phyloP scores from a whole-genome alignment of 2,329 filamentous ascomycete genomes.

The Rutstroemia sydowiana region DNA sequence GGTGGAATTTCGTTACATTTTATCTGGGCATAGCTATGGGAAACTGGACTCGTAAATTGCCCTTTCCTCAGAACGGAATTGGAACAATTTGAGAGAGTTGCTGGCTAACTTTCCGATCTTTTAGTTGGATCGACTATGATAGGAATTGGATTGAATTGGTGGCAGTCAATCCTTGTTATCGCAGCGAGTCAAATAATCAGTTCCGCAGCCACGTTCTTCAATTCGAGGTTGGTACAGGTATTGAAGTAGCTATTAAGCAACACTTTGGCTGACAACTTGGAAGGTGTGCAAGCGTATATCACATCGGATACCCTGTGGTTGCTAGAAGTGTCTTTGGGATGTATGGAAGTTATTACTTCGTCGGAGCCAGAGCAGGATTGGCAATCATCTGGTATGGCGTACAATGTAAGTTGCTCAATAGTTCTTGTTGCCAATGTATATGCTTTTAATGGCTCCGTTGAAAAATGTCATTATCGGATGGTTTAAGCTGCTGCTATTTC shows the following conservation, averaged over 20 bases:
- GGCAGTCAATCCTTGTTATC: conserved; percentile 38
- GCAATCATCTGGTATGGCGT: conserved; percentile 55
- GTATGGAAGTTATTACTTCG: conserved; percentile 34
- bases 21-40: conserved; percentile 36
- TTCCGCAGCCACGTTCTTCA: conserved; percentile 38
- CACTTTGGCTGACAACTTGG: not conserved
- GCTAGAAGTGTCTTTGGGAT: conserved; percentile 36
- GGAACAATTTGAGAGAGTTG: not conserved
- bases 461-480: no score
- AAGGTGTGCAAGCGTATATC: conserved; percentile 33
- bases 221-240: conserved; percentile 29
- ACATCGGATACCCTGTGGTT: conserved; percentile 35
- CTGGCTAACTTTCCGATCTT: not conserved
- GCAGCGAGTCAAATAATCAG: conserved; percentile 37
- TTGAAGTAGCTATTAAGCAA: not conserved
- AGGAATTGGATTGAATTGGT: conserved; percentile 39
- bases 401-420: conserved; percentile 48
- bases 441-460: no score
- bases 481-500: no score
- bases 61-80: not conserved
- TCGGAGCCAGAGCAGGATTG: conserved; percentile 37
- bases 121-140: conserved; percentile 33
- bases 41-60: conserved; percentile 32
- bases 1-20: conserved; percentile 36
- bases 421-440: not conserved